Evolutionary conservation across 208 protist genomes (phyloP), one percentile per base, ranked within the genome.

Genomic region (Naegleria fowleri): DNA sequence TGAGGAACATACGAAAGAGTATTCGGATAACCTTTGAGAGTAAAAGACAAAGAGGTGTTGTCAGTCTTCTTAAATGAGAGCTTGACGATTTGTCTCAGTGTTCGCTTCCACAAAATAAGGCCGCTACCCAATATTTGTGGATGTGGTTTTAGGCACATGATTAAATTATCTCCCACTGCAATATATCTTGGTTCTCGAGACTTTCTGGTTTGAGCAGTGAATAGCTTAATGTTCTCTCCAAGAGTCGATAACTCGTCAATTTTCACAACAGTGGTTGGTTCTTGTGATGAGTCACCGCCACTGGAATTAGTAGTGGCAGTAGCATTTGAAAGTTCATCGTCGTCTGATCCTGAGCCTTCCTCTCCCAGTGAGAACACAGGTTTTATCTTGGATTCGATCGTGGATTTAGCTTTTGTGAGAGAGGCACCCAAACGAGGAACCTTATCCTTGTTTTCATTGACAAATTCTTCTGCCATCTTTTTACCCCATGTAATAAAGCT

Each of bases 151-250:
- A 88, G 2, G 38, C 41, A 58, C 39, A 88, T 29, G 5, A 88
- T 88, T 33, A 88, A 58, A 58, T 88, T 88, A 19, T 51, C 41
- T 58, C 85, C 85, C 51, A 88, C 19, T 25, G 19, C 85, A 58
- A 88, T 55, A 39, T 58, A 88, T 58, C 85, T 29, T 25, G 33
- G 7, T 58, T 40, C 40, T 0, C 48, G 7, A 51, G n/a, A 48
- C n/a, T 33, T 79, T 33, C 25, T 79, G 6, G n/a, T 36, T 36
- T 79, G 67, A 13, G 25, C 6, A 79, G 16, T 79, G n/a, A 79
- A 79, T 36, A 79, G 9, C 1, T 0, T 36, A 33, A 79, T 79
- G 36, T 79, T 79, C 6, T 79, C 67, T 36, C 29, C 16, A 36
- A 79, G 16, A 13, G 19, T 79, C 0, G 16, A 36, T 33, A 79